Evolutionary conservation across 768 basidiomycete species (phyloP).

Genomic region (Termitomyces sp.): DNA sequence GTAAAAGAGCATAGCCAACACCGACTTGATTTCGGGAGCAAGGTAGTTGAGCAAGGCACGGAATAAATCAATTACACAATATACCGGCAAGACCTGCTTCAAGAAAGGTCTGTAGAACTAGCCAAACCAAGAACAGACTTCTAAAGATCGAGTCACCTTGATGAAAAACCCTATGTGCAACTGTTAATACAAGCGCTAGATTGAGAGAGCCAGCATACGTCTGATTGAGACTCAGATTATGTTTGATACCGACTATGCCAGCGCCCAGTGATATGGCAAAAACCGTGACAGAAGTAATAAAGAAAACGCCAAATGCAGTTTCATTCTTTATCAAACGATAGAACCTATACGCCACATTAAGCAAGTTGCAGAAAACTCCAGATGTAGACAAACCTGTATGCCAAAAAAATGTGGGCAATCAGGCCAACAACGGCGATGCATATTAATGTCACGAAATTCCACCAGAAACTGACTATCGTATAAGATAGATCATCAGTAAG

Average conservation of each 20-base stretch:
- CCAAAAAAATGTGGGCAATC: constrained; percentile 31
- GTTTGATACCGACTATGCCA: constrained; percentile 10
- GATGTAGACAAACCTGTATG: constrained; percentile 19
- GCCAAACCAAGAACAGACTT: constrained; percentile 4
- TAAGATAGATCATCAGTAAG: not conserved
- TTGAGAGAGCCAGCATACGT: constrained; percentile 10
- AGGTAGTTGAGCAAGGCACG: not conserved
- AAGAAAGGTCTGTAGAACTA: constrained; percentile 6
- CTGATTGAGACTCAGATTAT: constrained; percentile 11
- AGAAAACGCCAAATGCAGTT: not conserved
- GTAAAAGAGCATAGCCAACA: constrained; percentile 18
- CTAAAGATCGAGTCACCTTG: not conserved
- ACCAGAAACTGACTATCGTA: constrained; percentile 26
- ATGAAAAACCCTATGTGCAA: not conserved
- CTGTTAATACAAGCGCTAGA: not conserved
- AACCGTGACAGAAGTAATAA: constrained; percentile 1
- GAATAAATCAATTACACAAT: not conserved
- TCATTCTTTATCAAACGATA: constrained; percentile 9
- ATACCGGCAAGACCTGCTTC: constrained; percentile 11
- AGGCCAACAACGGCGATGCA: constrained; percentile 29
- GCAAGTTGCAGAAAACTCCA: constrained; percentile 8
- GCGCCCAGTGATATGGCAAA: constrained; percentile 13
- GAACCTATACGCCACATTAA: constrained; percentile 13
- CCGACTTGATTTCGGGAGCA: constrained; percentile 6
- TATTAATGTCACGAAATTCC: constrained; percentile 30